Evolutionary conservation across 345 rosid genomes (phyloP).

Genomic region (Aquilaria sinensis): DNA sequence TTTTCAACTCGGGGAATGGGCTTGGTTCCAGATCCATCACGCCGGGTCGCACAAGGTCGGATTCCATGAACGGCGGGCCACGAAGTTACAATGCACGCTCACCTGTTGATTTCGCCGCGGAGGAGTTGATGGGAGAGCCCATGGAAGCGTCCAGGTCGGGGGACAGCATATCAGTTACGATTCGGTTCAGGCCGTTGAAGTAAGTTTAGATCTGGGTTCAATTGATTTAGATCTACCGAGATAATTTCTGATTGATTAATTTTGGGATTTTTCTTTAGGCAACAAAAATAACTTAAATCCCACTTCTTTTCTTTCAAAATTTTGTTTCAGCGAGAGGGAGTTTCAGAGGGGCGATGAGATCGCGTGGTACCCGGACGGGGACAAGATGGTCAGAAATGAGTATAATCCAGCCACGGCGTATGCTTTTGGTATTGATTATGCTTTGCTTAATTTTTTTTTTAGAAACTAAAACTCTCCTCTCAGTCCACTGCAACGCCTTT

Average conservation of each 20-base stretch:
- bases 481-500: too few species aligned
- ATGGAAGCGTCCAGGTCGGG: slow-evolving; percentile 53
- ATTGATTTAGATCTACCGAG: slow-evolving; percentile 42
- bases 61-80: slow-evolving; percentile 37
- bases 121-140: slow-evolving; percentile 69
- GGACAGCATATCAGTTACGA: slow-evolving; percentile 94
- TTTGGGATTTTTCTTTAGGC: slow-evolving; percentile 6
- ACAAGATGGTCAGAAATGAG: slow-evolving; percentile 84
- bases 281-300: slow-evolving; percentile 1
- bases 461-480: too few species aligned
- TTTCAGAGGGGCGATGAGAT: slow-evolving; percentile 94
- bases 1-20: slow-evolving; percentile 37
- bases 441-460: background rate
- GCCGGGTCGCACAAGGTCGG: slow-evolving; percentile 58
- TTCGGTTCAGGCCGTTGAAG: slow-evolving; percentile 97
- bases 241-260: slow-evolving; percentile 6
- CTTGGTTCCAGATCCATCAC: slow-evolving; percentile 75
- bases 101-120: slow-evolving; percentile 54
- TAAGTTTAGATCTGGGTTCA: slow-evolving; percentile 53
- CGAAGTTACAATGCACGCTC: slow-evolving; percentile 32
- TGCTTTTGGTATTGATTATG: slow-evolving; percentile 65
- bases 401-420: slow-evolving; percentile 82
- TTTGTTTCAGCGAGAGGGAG: slow-evolving; percentile 77
- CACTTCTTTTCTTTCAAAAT: slow-evolving; percentile 3
- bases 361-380: slow-evolving; percentile 95